Conservation (phyloP, 495 filamentous ascomycete genomes). For the Lindgomyces ingoldianus region DNA sequence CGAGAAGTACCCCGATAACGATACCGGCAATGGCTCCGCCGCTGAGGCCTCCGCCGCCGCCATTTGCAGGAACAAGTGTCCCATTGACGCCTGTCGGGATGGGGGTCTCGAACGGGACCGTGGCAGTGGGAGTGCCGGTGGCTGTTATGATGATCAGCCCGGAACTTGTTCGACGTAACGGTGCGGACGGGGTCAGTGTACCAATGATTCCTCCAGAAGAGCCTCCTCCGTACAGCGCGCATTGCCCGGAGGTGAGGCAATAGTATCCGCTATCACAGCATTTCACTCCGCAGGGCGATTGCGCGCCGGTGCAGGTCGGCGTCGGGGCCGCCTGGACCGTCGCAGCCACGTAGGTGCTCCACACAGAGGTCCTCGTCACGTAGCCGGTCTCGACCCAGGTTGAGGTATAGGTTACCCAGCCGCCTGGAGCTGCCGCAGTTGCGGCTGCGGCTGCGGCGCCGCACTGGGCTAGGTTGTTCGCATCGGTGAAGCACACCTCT, state of each 20-base stretch:
- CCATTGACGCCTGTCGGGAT: slow-evolving; percentile 56
- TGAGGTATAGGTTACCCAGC: slow-evolving; percentile 68
- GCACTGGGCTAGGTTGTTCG: slow-evolving; percentile 57
- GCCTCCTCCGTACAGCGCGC: slow-evolving; percentile 43
- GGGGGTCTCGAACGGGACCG: slow-evolving; percentile 59
- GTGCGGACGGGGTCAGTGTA: slow-evolving; percentile 49
- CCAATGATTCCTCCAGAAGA: slow-evolving; percentile 39
- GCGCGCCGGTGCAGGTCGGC: slow-evolving; percentile 55
- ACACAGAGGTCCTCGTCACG: slow-evolving; percentile 65
- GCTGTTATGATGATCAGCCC: slow-evolving; percentile 56
- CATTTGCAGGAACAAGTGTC: slow-evolving; percentile 44
- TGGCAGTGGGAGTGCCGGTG: slow-evolving; percentile 58
- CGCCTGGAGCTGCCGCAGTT: slow-evolving; percentile 43
- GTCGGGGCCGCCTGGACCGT: slow-evolving; percentile 50
- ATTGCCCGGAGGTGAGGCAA: slow-evolving; percentile 58
- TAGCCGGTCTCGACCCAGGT: slow-evolving; percentile 70
- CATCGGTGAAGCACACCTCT: slow-evolving; percentile 65
- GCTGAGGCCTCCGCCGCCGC: slow-evolving; percentile 60
- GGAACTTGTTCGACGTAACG: slow-evolving; percentile 71
- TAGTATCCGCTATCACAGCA: slow-evolving; percentile 75
- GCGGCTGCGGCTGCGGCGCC: slow-evolving; percentile 41
- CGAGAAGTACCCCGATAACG: slow-evolving; percentile 82
- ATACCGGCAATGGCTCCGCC: slow-evolving; percentile 93
- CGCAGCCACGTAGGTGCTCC: slow-evolving; percentile 55
- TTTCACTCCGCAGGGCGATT: slow-evolving; percentile 68